Percentiles rank a stretch among this genome's conserved stretches.
Evolutionary conservation across 2,329 filamentous ascomycete species (phyloP).

Genomic region (Diaporthe sp.): DNA sequence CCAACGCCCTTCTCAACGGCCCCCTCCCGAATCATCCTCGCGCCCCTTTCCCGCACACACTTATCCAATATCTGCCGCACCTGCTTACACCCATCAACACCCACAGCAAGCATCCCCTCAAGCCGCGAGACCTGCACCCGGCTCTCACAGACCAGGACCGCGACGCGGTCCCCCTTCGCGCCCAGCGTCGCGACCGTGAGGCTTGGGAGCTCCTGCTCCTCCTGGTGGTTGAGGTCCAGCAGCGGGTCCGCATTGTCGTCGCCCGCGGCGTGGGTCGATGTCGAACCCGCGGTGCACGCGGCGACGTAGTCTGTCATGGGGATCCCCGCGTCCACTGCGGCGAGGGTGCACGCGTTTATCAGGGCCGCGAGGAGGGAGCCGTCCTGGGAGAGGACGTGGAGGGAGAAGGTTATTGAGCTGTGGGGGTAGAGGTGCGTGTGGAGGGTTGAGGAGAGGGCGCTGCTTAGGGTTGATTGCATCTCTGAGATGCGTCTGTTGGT

Average conservation of each 20-base stretch:
- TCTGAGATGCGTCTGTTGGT: conserved; percentile 77
- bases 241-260: conserved; percentile 80
- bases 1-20: conserved; percentile 59
- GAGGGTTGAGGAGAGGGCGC: conserved; percentile 80
- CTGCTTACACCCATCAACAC: conserved; percentile 90
- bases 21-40: conserved; percentile 69
- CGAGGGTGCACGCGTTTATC: conserved; percentile 90
- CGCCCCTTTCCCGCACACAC: conserved; percentile 79
- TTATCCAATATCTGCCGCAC: conserved; percentile 83
- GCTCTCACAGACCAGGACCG: conserved; percentile 86
- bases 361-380: conserved; percentile 90
- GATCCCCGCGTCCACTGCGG: conserved; percentile 92
- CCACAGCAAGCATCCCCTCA: conserved; percentile 93
- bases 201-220: conserved; percentile 90
- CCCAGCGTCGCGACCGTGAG: conserved; percentile 87
- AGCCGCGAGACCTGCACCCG: conserved; percentile 83
- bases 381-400: conserved; percentile 91
- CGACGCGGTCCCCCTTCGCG: conserved; percentile 76
- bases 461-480: conserved; percentile 81
- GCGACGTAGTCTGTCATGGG: conserved; percentile 94
- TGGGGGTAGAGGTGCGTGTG: conserved; percentile 92
- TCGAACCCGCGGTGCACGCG: conserved; percentile 88
- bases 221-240: conserved; percentile 80
- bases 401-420: conserved; percentile 82
- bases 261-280: conserved; percentile 71